Percentiles rank a stretch among this genome's conserved stretches.
phyloP scores from a whole-genome alignment of 345 rosid genomes.

The Ceriops decandra region DNA sequence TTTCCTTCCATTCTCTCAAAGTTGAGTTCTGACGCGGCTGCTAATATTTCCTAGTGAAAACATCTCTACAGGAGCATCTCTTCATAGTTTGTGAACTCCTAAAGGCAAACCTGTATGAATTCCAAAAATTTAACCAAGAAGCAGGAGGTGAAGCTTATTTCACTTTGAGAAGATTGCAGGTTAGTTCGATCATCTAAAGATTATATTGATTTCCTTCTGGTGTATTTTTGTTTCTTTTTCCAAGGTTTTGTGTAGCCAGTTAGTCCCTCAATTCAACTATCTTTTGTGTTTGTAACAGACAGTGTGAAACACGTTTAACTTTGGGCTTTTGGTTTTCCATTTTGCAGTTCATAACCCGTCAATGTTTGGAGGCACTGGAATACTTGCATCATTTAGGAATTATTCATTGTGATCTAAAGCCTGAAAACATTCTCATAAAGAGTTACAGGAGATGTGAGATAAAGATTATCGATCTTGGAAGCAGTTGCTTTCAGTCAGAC shows the following conservation, averaged over 20 bases:
- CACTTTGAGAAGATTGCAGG: slow-evolving; percentile 73
- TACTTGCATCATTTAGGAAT: slow-evolving; percentile 81
- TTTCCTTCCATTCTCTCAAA: not conserved
- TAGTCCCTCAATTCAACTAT: not conserved
- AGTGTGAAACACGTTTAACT: not conserved
- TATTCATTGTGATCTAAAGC: slow-evolving; percentile 94
- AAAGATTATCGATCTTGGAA: slow-evolving; percentile 96
- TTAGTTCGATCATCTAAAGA: slow-evolving; percentile 22
- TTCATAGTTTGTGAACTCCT: slow-evolving; percentile 96
- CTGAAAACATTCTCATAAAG: slow-evolving; percentile 84
- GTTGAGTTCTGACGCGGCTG: not conserved
- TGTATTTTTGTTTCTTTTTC: not conserved
- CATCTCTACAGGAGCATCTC: slow-evolving; percentile 67
- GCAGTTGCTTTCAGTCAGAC: slow-evolving; percentile 89
- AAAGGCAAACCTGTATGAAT: slow-evolving; percentile 78
- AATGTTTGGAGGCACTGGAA: slow-evolving; percentile 87
- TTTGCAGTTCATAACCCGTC: slow-evolving; percentile 65
- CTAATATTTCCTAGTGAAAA: slow-evolving; percentile 11
- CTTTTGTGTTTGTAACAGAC: not conserved
- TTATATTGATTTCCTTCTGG: not conserved
- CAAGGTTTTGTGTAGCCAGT: not conserved
- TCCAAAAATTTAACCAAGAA: slow-evolving; percentile 83
- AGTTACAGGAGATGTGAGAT: slow-evolving; percentile 73
- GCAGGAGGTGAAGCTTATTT: slow-evolving; percentile 79
- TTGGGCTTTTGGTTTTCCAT: not conserved